Conservation (phyloP, 2,329 filamentous ascomycete genomes). For the Dactylellina cionopaga region DNA sequence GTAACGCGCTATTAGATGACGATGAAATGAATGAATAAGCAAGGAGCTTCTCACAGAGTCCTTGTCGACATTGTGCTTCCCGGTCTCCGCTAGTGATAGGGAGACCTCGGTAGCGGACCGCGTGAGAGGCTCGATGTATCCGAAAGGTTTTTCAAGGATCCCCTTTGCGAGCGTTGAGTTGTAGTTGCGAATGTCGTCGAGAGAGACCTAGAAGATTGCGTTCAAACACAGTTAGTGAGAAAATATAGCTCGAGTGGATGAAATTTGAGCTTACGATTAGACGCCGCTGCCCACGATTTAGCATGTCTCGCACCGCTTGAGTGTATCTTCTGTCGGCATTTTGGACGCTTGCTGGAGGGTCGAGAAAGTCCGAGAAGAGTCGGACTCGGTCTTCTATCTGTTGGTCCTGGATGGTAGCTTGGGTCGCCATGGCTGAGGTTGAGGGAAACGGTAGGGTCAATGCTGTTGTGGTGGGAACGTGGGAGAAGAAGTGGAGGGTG, state of each 20-base stretch:
- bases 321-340: conserved; percentile 57
- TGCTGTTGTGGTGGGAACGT: neutral
- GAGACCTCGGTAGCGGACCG: conserved; percentile 88
- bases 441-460: neutral
- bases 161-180: conserved; percentile 62
- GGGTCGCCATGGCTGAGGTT: conserved; percentile 32
- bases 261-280: conserved; percentile 69
- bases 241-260: too few species aligned
- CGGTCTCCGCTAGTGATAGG: conserved; percentile 77
- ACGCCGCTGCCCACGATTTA: conserved; percentile 73
- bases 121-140: conserved; percentile 88
- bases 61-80: conserved; percentile 77
- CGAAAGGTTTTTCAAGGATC: conserved; percentile 85
- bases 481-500: neutral
- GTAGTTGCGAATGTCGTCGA: conserved; percentile 48
- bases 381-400: conserved; percentile 54
- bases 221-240: too few species aligned
- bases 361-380: conserved; percentile 55
- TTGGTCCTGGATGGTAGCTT: conserved; percentile 32
- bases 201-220: conserved; percentile 28
- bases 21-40: neutral
- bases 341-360: conserved; percentile 51
- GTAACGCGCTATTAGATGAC: conserved; percentile 2
- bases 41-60: conserved; percentile 69
- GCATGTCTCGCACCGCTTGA: conserved; percentile 65